Base-by-base conservation (phyloP, 176 grass and related monocot species). In the Bothriochloa decipiens region DNA sequence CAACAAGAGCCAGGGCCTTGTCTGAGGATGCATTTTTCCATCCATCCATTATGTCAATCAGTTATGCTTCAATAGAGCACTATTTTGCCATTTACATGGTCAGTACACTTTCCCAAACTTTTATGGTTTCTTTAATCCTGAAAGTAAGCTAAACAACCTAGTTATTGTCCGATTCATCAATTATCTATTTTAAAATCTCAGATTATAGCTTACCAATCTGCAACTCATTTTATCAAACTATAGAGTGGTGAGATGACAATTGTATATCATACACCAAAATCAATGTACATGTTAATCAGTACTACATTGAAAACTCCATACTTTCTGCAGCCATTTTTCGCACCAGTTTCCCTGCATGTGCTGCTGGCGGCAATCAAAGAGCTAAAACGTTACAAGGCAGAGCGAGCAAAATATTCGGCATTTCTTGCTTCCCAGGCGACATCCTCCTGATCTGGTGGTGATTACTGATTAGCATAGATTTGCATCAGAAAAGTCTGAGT, bases 81-180 rank as follows among this genome's bases (percentile, higher is more conserved):
- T 96, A 99, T 88, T 99, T 99, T 6, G 96, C 96, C 14, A 96
- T 99, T 77, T 99, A 99, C 86, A 99, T 99, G 96, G 96, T 99
- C 6, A 94, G 93, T 92, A 35, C 45, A 65, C 11, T 29, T 32
- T 64, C 28, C 25, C 13, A 58, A 70, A 72, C 14, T 41, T 49
- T 74, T 60, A 42, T 23, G 8, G 4, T 63, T 81, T n/a, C 3
- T 64, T 79, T 47, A 9, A 36, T 25, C 26, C n/a, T n/a, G n/a
- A 18, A 69, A 26, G 20, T 18, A 78, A 5, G 25, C 9, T 82
- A 65, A 47, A n/a, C 4, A 65, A 18, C 20, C 71, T 20, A 76
- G 33, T 23, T n/a, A n/a, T n/a, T 1, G 0, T 17, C 75, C 8
- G 29, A 52, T 75, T 77, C 8, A 77, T 53, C 11, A 16, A 29